Evolutionary conservation across 2,329 filamentous ascomycete genomes (phyloP).

Genomic region (Penicillium sclerotiorum): DNA sequence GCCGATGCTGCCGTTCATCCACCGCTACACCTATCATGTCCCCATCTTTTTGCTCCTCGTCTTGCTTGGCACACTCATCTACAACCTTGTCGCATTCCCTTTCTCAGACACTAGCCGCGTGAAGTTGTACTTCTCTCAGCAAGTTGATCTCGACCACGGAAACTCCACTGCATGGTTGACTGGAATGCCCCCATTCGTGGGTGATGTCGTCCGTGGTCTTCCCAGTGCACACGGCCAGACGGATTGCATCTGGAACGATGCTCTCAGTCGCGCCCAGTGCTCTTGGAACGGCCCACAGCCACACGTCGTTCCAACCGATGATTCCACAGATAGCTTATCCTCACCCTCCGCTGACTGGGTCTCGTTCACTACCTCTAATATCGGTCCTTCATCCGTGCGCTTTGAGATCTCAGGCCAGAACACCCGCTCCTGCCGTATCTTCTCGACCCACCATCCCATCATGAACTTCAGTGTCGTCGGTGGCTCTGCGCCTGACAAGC

Average conservation of each 20-base stretch:
- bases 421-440: constrained; percentile 75
- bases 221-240: constrained; percentile 69
- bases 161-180: constrained; percentile 69
- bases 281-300: constrained; percentile 71
- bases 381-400: constrained; percentile 53
- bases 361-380: constrained; percentile 60
- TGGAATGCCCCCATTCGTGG: constrained; percentile 69
- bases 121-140: constrained; percentile 86
- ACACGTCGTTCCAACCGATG: constrained; percentile 57
- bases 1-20: constrained; percentile 80
- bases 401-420: constrained; percentile 72
- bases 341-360: constrained; percentile 63
- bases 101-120: constrained; percentile 78
- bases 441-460: constrained; percentile 68
- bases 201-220: constrained; percentile 66
- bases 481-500: constrained; percentile 61
- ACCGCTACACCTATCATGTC: constrained; percentile 81
- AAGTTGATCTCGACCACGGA: constrained; percentile 74
- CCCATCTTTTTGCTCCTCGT: constrained; percentile 75
- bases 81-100: constrained; percentile 85
- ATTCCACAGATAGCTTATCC: constrained; percentile 22
- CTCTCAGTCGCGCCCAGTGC: constrained; percentile 60
- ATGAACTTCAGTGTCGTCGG: constrained; percentile 65
- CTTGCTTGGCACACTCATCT: constrained; percentile 74
- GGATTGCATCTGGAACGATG: constrained; percentile 19